A percentile compares a stretch with the other conserved stretches of the same genome.
Evolutionary conservation across 2,329 filamentous ascomycete genomes (phyloP).

Genomic region (Colletotrichum liaoningense): DNA sequence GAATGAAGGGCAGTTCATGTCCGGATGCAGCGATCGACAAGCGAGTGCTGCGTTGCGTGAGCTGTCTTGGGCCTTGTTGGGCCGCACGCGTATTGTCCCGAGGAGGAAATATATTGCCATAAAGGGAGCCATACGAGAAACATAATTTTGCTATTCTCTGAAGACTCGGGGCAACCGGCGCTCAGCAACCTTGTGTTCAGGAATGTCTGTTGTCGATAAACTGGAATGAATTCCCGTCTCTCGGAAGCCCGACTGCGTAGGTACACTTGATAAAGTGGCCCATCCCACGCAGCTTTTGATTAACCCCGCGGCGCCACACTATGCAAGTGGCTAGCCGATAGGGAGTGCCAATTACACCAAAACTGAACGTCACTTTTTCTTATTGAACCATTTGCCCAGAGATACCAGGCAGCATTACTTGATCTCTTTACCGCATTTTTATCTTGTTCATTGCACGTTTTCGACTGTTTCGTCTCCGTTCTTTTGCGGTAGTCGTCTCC

Average conservation of each 20-base stretch:
- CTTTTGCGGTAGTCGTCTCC: too few relatives aligned
- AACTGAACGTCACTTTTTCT: conserved; percentile 22
- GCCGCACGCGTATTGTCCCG: conserved; percentile 13
- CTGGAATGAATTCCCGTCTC: conserved; percentile 13
- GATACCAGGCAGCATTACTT: not conserved
- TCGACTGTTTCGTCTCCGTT: not conserved
- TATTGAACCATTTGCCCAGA: not conserved
- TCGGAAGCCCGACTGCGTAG: conserved; percentile 12
- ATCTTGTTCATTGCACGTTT: not conserved
- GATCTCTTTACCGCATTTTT: not conserved
- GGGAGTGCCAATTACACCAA: conserved; percentile 25
- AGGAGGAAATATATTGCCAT: not conserved
- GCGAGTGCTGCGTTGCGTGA: conserved; percentile 15
- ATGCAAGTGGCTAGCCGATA: conserved; percentile 9
- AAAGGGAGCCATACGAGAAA: not conserved
- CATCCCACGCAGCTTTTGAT: conserved; percentile 12
- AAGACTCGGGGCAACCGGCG: not conserved
- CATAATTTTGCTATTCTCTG: not conserved
- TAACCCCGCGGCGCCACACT: conserved; percentile 35
- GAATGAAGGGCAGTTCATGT: not conserved
- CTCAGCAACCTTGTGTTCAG: conserved; percentile 16
- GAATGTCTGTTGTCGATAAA: conserved; percentile 11
- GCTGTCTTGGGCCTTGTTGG: not conserved
- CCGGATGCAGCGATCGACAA: conserved; percentile 32
- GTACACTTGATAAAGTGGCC: conserved; percentile 7